phyloP scores from a whole-genome alignment of 495 filamentous ascomycete genomes.

The Lasiosphaeriaceae sp. region DNA sequence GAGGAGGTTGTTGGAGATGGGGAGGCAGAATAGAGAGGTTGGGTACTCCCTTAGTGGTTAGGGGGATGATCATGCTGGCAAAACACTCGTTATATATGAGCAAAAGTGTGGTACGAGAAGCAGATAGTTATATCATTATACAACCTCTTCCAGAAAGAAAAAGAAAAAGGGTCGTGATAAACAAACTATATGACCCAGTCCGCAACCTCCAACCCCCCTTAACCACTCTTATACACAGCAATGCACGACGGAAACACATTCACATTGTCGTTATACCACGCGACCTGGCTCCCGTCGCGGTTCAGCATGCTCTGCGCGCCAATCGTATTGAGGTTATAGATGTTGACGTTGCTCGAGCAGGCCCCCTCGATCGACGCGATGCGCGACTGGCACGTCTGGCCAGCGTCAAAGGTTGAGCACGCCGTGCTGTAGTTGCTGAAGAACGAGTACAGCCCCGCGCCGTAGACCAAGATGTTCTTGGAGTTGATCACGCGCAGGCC shows the following conservation, averaged over 20 bases:
- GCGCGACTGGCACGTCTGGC: slow-evolving; percentile 52
- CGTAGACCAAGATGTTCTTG: slow-evolving; percentile 58
- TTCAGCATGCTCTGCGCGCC: slow-evolving; percentile 46
- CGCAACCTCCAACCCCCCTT: neutral
- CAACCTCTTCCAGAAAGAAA: too few species aligned
- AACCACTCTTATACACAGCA: slow-evolving; percentile 38
- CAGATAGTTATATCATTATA: too few species aligned
- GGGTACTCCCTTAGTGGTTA: slow-evolving; percentile 46
- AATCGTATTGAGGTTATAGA: slow-evolving; percentile 55
- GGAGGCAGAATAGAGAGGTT: slow-evolving; percentile 53
- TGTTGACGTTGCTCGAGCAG: slow-evolving; percentile 38
- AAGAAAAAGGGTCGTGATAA: too few species aligned
- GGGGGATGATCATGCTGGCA: too few species aligned
- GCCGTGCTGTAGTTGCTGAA: slow-evolving; percentile 56
- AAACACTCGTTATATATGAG: too few species aligned
- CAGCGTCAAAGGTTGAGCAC: slow-evolving; percentile 40
- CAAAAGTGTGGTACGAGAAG: too few species aligned
- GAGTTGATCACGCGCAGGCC: slow-evolving; percentile 62
- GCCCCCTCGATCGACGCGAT: slow-evolving; percentile 49
- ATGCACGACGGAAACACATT: slow-evolving; percentile 44
- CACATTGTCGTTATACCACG: slow-evolving; percentile 42
- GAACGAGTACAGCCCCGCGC: slow-evolving; percentile 72
- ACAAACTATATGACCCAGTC: too few species aligned
- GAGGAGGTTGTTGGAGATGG: slow-evolving; percentile 55
- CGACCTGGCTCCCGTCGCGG: slow-evolving; percentile 34